phyloP scores from a whole-genome alignment of 495 filamentous ascomycete species.

The Parathielavia hyrcaniae region DNA sequence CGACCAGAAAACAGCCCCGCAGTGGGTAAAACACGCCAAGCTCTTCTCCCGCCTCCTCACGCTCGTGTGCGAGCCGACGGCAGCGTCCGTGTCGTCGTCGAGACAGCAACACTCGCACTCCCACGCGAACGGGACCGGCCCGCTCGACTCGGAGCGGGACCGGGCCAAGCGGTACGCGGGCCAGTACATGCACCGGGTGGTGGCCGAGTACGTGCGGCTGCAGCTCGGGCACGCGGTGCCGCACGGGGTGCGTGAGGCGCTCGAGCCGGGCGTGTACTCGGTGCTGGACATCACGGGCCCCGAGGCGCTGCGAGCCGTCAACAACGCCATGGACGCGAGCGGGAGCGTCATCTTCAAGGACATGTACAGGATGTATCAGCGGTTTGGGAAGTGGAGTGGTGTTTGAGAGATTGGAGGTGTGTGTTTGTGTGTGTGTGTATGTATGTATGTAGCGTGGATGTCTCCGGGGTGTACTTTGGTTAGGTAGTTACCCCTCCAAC shows the following conservation, averaged over 20 bases:
- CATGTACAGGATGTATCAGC: conserved; percentile 62
- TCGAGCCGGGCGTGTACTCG: conserved; percentile 66
- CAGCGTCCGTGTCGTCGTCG: conserved; percentile 63
- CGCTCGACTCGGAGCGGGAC: conserved; percentile 67
- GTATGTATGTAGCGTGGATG: background rate
- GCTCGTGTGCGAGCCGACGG: conserved; percentile 71
- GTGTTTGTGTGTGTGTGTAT: background rate
- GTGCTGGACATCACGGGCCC: conserved; percentile 60
- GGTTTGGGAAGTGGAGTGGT: conserved; percentile 66
- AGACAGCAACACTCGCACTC: conserved; percentile 23
- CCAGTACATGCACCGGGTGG: conserved; percentile 63
- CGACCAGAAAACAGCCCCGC: conserved; percentile 4
- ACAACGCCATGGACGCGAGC: conserved; percentile 60
- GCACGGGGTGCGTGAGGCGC: conserved; percentile 56
- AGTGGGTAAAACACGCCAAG: conserved; percentile 49
- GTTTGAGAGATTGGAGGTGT: conserved; percentile 14
- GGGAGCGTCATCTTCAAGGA: conserved; percentile 65
- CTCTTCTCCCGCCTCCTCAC: conserved; percentile 66
- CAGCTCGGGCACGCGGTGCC: conserved; percentile 48
- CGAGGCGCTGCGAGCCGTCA: conserved; percentile 60
- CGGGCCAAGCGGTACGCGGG: conserved; percentile 69
- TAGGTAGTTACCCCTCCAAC: background rate
- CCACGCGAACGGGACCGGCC: background rate
- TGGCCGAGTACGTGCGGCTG: conserved; percentile 64
- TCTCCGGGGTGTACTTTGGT: background rate